These are phyloP conservation scores for Colletotrichum sp. DNA, from an alignment of 2,329 filamentous ascomycete species.

Conservation along the genomic window DNA sequence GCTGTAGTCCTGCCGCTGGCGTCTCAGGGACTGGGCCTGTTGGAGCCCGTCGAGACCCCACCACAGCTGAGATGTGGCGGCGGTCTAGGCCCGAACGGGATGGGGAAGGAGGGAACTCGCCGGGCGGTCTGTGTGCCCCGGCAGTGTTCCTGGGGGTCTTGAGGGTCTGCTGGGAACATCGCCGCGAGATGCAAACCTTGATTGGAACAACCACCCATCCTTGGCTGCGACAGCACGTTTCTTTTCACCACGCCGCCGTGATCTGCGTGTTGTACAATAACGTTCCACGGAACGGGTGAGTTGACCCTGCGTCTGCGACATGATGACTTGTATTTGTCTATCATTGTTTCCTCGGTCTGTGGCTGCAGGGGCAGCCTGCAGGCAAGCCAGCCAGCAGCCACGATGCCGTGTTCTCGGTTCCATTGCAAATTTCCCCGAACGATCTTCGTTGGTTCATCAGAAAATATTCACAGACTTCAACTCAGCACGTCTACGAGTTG, in stretches of 20 bases:
- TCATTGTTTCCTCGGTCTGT: background rate
- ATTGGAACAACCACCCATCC: background rate
- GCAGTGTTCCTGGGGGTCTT: background rate
- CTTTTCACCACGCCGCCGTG: background rate
- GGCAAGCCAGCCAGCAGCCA: background rate
- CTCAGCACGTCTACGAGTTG: background rate
- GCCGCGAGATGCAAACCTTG: background rate
- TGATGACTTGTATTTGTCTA: background rate
- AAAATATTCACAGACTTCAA: background rate
- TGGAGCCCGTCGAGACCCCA: background rate
- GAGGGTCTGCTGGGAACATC: background rate
- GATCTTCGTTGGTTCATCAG: background rate
- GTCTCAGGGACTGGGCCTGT: background rate
- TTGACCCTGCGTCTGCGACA: background rate
- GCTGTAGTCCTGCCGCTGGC: background rate
- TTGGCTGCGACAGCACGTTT: background rate
- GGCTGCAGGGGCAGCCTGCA: background rate
- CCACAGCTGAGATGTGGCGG: background rate
- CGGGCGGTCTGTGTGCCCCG: background rate
- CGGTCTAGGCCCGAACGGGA: background rate
- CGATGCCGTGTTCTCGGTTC: background rate
- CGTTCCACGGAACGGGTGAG: background rate
- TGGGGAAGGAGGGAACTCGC: background rate
- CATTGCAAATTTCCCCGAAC: background rate
- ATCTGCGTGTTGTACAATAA: background rate